Conservation (phyloP, 805 yeast species). For the Wickerhamomyces queroliae region DNA sequence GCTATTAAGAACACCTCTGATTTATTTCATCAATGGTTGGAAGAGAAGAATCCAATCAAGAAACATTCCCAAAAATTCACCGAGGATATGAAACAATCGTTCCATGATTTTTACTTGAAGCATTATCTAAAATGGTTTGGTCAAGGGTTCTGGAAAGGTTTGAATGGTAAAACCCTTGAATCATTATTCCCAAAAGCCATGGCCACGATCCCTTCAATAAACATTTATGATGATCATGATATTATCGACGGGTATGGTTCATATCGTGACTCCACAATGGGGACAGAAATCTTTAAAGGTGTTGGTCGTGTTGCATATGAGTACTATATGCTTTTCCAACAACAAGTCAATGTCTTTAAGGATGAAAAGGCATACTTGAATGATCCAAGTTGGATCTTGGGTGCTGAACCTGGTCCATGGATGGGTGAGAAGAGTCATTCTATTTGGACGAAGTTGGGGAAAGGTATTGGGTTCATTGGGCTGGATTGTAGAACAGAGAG, state of each 20-base stretch:
- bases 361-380: conserved; percentile 31
- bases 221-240: conserved; percentile 92
- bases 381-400: conserved; percentile 58
- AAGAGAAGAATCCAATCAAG: conserved; percentile 41
- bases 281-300: conserved; percentile 55
- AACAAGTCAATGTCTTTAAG: conserved; percentile 54
- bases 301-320: conserved; percentile 78
- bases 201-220: conserved; percentile 79
- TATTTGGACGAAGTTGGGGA: conserved; percentile 67
- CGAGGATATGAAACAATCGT: conserved; percentile 43
- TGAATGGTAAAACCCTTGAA: conserved; percentile 59
- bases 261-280: conserved; percentile 72
- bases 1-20: conserved; percentile 57
- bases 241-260: conserved; percentile 96
- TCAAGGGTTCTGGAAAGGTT: conserved; percentile 76
- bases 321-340: conserved; percentile 90
- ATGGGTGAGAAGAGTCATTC: conserved; percentile 66
- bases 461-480: conserved; percentile 65
- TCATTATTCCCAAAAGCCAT: conserved; percentile 64
- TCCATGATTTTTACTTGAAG: conserved; percentile 61
- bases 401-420: conserved; percentile 56
- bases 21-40: conserved; percentile 56
- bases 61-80: conserved; percentile 40
- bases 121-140: conserved; percentile 90
- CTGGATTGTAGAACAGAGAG: conserved; percentile 94